Conservation (phyloP, 108 stramenopile genomes). For the Fragilaria radians region DNA sequence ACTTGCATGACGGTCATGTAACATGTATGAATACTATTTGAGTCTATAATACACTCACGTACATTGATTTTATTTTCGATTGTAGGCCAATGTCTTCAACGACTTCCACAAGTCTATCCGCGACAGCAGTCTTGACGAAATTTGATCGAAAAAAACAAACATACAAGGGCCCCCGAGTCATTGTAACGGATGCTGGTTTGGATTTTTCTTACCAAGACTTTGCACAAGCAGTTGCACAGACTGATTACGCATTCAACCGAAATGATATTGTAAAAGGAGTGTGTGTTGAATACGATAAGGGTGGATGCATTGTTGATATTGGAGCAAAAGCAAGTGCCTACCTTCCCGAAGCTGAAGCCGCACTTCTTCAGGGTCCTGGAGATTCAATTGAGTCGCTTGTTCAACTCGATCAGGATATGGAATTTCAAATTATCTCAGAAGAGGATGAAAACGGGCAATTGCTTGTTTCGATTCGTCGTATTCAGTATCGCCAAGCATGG, state of each 20-base stretch:
- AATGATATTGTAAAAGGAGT: conserved; percentile 77
- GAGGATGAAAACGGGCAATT: conserved; percentile 92
- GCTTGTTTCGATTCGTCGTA: conserved; percentile 78
- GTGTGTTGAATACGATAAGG: conserved; percentile 65
- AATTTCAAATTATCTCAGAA: conserved; percentile 92
- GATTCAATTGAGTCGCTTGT: conserved; percentile 57
- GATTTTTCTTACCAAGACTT: conserved; percentile 80
- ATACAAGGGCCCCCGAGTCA: conserved; percentile 64
- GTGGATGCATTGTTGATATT: conserved; percentile 81
- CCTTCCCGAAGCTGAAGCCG: conserved; percentile 79
- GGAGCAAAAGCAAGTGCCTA: conserved; percentile 93
- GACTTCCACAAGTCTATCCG: background rate
- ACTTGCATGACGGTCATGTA: too few species aligned
- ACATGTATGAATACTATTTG: too few species aligned
- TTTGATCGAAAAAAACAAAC: conserved; percentile 71
- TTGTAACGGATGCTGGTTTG: conserved; percentile 28
- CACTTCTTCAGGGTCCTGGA: conserved; percentile 51
- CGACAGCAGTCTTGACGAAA: conserved; percentile 31
- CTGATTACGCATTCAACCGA: conserved; percentile 76
- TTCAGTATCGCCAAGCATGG: conserved; percentile 92
- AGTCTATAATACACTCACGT: too few species aligned
- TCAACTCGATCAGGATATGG: conserved; percentile 61
- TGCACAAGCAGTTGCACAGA: conserved; percentile 60
- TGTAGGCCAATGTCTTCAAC: too few species aligned
- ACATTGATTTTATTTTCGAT: too few species aligned